These are phyloP conservation scores for Torulaspora pretoriensis DNA, from an alignment of 1,139 yeast species.

Conservation along the genomic window DNA sequence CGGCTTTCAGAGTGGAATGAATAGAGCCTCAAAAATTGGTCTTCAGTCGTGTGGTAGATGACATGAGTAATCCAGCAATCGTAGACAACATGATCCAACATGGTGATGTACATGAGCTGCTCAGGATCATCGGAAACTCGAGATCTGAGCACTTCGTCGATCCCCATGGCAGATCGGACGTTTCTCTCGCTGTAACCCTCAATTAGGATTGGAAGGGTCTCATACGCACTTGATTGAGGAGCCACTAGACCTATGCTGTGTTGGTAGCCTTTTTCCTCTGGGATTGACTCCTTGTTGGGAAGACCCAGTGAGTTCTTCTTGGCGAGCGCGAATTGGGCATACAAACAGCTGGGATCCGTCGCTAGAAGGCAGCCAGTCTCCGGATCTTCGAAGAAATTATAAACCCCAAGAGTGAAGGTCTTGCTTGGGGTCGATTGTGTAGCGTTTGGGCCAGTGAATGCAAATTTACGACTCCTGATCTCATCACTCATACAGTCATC, in stretches of 20 bases:
- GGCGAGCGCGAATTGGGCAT: slow-evolving; percentile 24
- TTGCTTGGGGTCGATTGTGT: slow-evolving; percentile 12
- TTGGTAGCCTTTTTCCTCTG: slow-evolving; percentile 3
- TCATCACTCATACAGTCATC: slow-evolving; percentile 20
- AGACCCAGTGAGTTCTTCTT: slow-evolving; percentile 20
- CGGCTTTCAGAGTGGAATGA: slow-evolving; percentile 5
- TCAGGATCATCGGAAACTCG: slow-evolving; percentile 16
- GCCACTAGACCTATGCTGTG: slow-evolving; percentile 20
- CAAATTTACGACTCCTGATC: slow-evolving; percentile 14
- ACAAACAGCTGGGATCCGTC: slow-evolving; percentile 28
- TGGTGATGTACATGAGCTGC: slow-evolving; percentile 16
- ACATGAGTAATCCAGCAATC: slow-evolving; percentile 24
- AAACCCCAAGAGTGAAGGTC: slow-evolving; percentile 24
- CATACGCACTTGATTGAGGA: slow-evolving; percentile 16
- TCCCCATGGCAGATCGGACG: slow-evolving; percentile 21
- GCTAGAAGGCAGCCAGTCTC: slow-evolving; percentile 16
- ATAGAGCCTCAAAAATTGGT: slow-evolving; percentile 19
- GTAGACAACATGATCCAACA: slow-evolving; percentile 22
- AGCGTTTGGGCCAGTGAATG: slow-evolving; percentile 18
- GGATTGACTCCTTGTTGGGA: slow-evolving; percentile 2
- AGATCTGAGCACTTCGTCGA: slow-evolving; percentile 19
- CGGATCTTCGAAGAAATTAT: slow-evolving; percentile 18
- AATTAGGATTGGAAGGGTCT: slow-evolving; percentile 20
- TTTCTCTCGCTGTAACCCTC: slow-evolving; percentile 23
- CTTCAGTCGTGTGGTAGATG: slow-evolving; percentile 13